Evolutionary conservation across 495 filamentous ascomycete species (phyloP), one percentile per base, ranked within the genome.

Genomic region (Aspergillus ellipticus): DNA sequence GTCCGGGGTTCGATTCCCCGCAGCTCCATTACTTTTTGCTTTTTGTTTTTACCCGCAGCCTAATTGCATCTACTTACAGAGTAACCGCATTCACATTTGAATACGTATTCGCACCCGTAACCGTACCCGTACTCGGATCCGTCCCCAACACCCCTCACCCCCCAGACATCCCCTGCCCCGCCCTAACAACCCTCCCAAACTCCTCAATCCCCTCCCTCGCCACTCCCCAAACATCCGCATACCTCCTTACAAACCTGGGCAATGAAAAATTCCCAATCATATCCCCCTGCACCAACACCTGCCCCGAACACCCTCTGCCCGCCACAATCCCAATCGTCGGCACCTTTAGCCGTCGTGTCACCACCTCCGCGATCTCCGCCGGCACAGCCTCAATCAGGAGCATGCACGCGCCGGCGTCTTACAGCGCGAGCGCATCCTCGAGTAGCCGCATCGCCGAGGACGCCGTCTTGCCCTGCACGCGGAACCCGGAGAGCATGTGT

Each of bases 311-410:
- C 6, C 89, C 92, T 58, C 88, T 92, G 7, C 94, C 95, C 28
- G 94, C 94, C 4, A 95, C 94, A 62, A 98, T 98, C 20, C 94
- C 95, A 63, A 98, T 97, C 2, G 95, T 97, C 1, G 94, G 94
- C 15, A 98, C 85, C 15, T 76, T 81, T 16, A 97, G 82, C 67
- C 89, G 89, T 60, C 85, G 71, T 0, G 94, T 96, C 33, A 98
- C 85, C 17, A 95, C 73, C 6, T 77, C 72, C 3, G 90, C 92
- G 15, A 98, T 85, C 62, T 94, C 89, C 4, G 87, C 81, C 0
- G 93, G 93, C 26, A 98, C 88, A 0, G 93, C 93, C 71, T 98
- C 93, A 0, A 98, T 65, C 0, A 98, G 89, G 6, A 92, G 78
- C 57, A 86, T 89, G 62, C 90, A 97, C 43, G 85, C 87, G 6